These are phyloP conservation scores for Discostella pseudostelligera DNA, from an alignment of 108 stramenopile species.

Conservation along the genomic window DNA sequence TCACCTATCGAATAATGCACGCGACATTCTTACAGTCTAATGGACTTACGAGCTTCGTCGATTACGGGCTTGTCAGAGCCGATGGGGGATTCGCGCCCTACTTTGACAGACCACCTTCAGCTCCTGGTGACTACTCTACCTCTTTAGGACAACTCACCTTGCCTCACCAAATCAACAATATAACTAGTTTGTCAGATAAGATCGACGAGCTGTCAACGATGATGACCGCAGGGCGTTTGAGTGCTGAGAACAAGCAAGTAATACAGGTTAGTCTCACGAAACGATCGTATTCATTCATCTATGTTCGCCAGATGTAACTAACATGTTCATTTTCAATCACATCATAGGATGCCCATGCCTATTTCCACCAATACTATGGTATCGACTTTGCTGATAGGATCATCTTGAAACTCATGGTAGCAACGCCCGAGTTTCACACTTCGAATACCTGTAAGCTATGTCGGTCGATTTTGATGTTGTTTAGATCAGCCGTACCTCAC, in stretches of 20 bases:
- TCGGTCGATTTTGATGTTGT: constrained; percentile 1
- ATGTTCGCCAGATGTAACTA: background rate
- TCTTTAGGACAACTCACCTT: constrained; percentile 34
- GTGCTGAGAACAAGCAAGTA: constrained; percentile 25
- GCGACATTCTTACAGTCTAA: constrained; percentile 23
- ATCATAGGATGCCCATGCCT: constrained; percentile 29
- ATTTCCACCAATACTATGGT: constrained; percentile 23
- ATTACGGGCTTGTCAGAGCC: constrained; percentile 34
- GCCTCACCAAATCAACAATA: background rate
- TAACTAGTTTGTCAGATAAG: constrained; percentile 12
- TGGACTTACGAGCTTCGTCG: constrained; percentile 38
- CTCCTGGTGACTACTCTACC: constrained; percentile 30
- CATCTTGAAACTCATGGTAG: constrained; percentile 30
- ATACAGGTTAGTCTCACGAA: constrained; percentile 10
- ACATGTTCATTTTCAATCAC: background rate
- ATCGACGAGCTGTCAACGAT: constrained; percentile 61
- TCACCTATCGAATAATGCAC: background rate
- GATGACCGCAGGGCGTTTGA: constrained; percentile 60
- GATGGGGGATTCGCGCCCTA: constrained; percentile 36
- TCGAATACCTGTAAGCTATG: constrained; percentile 28
- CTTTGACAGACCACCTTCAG: background rate
- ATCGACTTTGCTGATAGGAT: constrained; percentile 28
- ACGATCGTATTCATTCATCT: background rate
- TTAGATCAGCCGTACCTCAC: background rate
- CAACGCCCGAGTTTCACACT: constrained; percentile 56